A percentile compares a stretch with the other conserved stretches of the same genome.
Conservation (phyloP, 2,329 filamentous ascomycete species). For the Thielaviopsis populi region DNA sequence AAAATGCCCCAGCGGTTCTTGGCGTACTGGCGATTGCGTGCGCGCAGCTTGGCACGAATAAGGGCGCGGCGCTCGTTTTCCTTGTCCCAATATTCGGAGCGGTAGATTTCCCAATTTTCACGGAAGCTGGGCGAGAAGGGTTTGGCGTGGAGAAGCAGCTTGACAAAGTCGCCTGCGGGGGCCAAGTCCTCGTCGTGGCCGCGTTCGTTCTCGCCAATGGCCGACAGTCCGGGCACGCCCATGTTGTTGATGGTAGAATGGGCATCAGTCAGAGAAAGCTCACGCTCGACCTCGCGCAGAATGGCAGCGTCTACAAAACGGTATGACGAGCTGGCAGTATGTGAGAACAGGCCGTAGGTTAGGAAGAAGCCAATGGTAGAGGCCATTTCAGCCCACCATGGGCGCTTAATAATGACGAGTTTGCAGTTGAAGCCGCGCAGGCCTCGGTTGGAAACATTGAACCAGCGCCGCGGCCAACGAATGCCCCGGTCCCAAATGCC, state of each 20-base stretch:
- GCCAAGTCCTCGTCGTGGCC: slow-evolving; percentile 82
- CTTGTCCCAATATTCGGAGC: slow-evolving; percentile 89
- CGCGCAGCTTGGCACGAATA: slow-evolving; percentile 53
- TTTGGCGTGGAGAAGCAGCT: slow-evolving; percentile 79
- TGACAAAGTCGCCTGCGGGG: slow-evolving; percentile 79
- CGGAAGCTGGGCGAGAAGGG: slow-evolving; percentile 89
- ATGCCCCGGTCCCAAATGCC: slow-evolving; percentile 94
- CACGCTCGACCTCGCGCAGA: slow-evolving; percentile 44
- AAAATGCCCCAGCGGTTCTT: slow-evolving; percentile 57
- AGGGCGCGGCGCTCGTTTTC: slow-evolving; percentile 79
- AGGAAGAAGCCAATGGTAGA: slow-evolving; percentile 63
- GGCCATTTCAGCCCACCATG: slow-evolving; percentile 65
- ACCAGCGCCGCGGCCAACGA: slow-evolving; percentile 84
- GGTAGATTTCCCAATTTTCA: slow-evolving; percentile 92
- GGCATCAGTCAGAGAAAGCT: slow-evolving; percentile 34
- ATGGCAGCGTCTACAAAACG: slow-evolving; percentile 57
- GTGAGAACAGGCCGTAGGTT: slow-evolving; percentile 58
- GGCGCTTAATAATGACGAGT: slow-evolving; percentile 71
- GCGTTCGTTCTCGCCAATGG: slow-evolving; percentile 35
- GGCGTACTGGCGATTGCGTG: slow-evolving; percentile 51
- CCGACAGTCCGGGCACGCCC: neutral
- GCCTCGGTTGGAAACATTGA: slow-evolving; percentile 76
- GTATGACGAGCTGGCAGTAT: slow-evolving; percentile 53
- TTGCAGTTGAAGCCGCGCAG: slow-evolving; percentile 91
- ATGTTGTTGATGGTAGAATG: slow-evolving; percentile 28